Evolutionary conservation across 2,329 filamentous ascomycete genomes (phyloP).

Genomic region (Pseudonectria buxi): DNA sequence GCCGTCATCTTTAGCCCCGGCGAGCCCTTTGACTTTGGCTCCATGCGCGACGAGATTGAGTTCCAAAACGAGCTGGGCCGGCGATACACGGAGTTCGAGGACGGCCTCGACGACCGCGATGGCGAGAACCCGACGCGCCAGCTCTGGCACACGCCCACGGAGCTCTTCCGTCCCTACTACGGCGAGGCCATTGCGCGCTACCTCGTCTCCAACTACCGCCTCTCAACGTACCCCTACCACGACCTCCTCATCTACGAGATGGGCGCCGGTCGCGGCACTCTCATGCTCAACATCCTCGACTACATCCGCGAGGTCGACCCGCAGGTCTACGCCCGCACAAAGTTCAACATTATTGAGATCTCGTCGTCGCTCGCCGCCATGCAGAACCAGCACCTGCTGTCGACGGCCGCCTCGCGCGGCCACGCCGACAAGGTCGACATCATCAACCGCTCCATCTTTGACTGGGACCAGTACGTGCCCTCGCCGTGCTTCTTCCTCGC

Average conservation of each 20-base stretch:
- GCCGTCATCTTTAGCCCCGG: conserved; percentile 93
- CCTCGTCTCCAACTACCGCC: conserved; percentile 90
- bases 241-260: conserved; percentile 98
- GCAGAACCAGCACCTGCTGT: conserved; percentile 64
- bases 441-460: conserved; percentile 89
- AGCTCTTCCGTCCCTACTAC: conserved; percentile 94
- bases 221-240: conserved; percentile 89
- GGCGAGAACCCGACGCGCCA: conserved; percentile 68
- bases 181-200: conserved; percentile 96
- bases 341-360: conserved; percentile 95
- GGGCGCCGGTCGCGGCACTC: conserved; percentile 91
- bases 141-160: conserved; percentile 96
- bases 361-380: conserved; percentile 71
- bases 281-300: conserved; percentile 97
- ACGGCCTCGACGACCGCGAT: conserved; percentile 67
- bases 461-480: conserved; percentile 83
- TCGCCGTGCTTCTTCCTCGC: conserved; percentile 96
- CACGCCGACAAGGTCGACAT: conserved; percentile 87
- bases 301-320: conserved; percentile 87
- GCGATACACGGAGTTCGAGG: conserved; percentile 86
- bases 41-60: conserved; percentile 73
- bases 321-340: conserved; percentile 87
- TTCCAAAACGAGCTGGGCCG: conserved; percentile 72
- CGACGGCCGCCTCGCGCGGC: conserved; percentile 60
- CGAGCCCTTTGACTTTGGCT: conserved; percentile 81